These are phyloP conservation scores for Penicillium sp. DNA, from an alignment of 2,329 filamentous ascomycete species.

Conservation along the genomic window DNA sequence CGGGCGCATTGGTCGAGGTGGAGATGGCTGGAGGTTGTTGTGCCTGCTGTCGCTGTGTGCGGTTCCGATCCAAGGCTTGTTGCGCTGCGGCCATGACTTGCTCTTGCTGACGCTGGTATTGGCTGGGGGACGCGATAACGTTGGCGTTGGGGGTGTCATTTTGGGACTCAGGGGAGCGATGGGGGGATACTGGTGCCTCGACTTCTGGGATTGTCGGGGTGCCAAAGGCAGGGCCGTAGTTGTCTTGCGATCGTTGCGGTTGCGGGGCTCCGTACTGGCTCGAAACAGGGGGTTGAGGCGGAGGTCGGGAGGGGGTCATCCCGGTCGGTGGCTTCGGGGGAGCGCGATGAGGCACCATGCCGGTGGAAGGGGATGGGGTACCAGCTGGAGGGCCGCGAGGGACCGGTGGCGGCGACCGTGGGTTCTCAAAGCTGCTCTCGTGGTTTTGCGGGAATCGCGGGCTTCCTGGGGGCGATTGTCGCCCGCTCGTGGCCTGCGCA, in stretches of 20 bases:
- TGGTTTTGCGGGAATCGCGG: conserved; percentile 86
- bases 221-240: conserved; percentile 40
- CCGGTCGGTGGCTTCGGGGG: conserved; percentile 79
- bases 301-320: conserved; percentile 44
- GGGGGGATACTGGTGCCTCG: conserved; percentile 64
- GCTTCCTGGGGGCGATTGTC: conserved; percentile 72
- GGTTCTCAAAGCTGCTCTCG: conserved; percentile 96
- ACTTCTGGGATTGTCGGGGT: conserved; percentile 57
- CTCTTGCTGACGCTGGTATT: conserved; percentile 72
- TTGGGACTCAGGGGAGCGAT: conserved; percentile 69
- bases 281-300: conserved; percentile 45
- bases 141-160: too few relatives aligned
- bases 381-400: conserved; percentile 54
- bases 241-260: conserved; percentile 58
- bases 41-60: conserved; percentile 68
- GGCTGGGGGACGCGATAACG: conserved; percentile 42
- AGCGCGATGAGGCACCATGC: conserved; percentile 75
- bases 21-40: conserved; percentile 34
- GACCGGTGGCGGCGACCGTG: conserved; percentile 86
- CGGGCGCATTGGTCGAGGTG: conserved; percentile 44
- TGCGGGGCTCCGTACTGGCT: conserved; percentile 49
- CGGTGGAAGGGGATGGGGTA: conserved; percentile 56
- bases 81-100: conserved; percentile 79
- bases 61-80: conserved; percentile 70
- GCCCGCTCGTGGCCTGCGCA: conserved; percentile 54